phyloP scores from a whole-genome alignment of 176 grass and related monocot genomes.

The Avena eriantha region DNA sequence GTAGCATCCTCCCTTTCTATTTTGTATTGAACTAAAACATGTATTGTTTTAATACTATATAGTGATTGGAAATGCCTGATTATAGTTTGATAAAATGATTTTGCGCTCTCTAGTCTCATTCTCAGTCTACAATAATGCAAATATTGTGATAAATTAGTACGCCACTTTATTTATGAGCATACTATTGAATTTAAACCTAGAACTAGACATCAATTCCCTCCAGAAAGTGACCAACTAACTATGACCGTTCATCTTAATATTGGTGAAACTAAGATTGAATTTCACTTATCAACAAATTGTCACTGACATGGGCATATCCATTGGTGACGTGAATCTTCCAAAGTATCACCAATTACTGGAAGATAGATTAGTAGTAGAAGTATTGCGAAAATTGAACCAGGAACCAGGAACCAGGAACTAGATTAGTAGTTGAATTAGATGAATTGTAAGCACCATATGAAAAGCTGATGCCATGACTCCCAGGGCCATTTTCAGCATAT shows the following conservation, averaged over 20 bases:
- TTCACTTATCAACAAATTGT: not conserved
- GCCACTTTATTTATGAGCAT: not conserved
- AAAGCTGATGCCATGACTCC: no score
- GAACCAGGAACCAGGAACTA: not conserved
- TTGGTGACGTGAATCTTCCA: not conserved
- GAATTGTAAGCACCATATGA: no score
- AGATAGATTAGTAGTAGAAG: not conserved
- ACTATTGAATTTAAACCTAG: not conserved
- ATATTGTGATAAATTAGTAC: slow-evolving; percentile 3
- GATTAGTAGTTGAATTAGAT: no score
- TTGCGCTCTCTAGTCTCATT: not conserved
- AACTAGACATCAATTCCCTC: not conserved
- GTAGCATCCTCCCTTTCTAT: not conserved
- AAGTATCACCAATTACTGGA: not conserved
- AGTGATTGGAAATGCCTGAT: not conserved
- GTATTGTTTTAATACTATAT: not conserved
- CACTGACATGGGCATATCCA: not conserved
- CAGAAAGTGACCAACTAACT: not conserved
- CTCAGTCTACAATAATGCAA: not conserved
- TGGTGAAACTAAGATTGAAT: not conserved
- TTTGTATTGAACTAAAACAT: not conserved
- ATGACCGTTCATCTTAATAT: not conserved
- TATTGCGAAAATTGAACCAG: not conserved
- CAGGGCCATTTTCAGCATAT: no score
- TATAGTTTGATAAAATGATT: not conserved